Evolutionary conservation across 345 rosid species (phyloP).

Genomic region (Lepidium aucheri): DNA sequence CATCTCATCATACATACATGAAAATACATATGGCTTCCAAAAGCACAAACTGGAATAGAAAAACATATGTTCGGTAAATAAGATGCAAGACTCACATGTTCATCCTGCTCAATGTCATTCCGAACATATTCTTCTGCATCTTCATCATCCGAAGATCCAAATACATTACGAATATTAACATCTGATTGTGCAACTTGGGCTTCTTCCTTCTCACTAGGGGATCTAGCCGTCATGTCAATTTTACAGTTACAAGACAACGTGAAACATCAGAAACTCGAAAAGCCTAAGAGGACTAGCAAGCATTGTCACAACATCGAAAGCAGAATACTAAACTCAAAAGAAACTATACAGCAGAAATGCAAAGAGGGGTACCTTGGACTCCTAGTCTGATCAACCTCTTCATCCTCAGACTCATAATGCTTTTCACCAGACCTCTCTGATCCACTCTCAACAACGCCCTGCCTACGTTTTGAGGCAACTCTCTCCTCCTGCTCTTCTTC

Average conservation of each 20-base stretch:
- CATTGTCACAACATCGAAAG: not conserved
- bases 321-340: not conserved
- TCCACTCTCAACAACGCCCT: constrained; percentile 67
- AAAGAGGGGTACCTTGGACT: constrained; percentile 46
- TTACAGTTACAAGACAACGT: not conserved
- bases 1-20: not conserved
- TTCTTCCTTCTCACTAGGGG: constrained; percentile 59
- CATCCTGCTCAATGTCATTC: constrained; percentile 61
- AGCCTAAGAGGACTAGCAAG: constrained; percentile 7
- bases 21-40: not conserved
- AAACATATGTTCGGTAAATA: constrained; percentile 11
- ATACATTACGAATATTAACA: constrained; percentile 92
- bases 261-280: constrained; percentile 9
- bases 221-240: constrained; percentile 36
- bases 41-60: constrained; percentile 1
- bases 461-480: constrained; percentile 54
- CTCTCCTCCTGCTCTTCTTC: constrained; percentile 53
- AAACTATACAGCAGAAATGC: not conserved
- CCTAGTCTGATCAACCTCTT: constrained; percentile 79
- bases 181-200: constrained; percentile 48
- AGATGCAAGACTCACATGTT: constrained; percentile 43
- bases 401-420: constrained; percentile 70
- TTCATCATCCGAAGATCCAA: constrained; percentile 97
- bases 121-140: constrained; percentile 64
- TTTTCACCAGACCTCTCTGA: constrained; percentile 83